Percentiles rank a stretch among this genome's conserved stretches.
Evolutionary conservation across 2,329 filamentous ascomycete species (phyloP).

Genomic region (Talaromyces pinophilus): DNA sequence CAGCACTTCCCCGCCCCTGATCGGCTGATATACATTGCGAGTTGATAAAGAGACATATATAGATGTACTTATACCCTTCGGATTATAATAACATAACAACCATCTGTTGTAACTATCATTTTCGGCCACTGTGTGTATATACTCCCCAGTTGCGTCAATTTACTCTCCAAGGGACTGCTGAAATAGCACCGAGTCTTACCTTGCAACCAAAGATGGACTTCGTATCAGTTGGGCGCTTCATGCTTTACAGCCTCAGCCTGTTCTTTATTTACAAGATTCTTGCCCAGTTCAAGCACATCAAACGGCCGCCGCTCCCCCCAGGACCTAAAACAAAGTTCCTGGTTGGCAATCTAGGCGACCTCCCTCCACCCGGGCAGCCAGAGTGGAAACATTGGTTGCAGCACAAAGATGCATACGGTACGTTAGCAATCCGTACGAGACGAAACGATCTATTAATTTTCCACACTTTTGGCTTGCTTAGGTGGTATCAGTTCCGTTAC

Average conservation of each 20-base stretch:
- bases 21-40: background rate
- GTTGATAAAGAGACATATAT: background rate
- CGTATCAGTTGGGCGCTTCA: background rate
- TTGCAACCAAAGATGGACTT: slow-evolving; percentile 14
- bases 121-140: background rate
- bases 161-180: background rate
- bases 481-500: slow-evolving; percentile 43
- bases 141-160: background rate
- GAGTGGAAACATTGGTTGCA: slow-evolving; percentile 50
- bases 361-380: slow-evolving; percentile 44
- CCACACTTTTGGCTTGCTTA: slow-evolving; percentile 30
- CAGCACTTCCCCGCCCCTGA: slow-evolving; percentile 8
- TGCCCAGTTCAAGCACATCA: slow-evolving; percentile 17
- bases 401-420: slow-evolving; percentile 46
- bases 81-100: background rate
- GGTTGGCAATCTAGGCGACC: slow-evolving; percentile 53
- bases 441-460: background rate
- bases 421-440: background rate
- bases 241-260: slow-evolving; percentile 14
- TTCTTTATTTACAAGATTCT: slow-evolving; percentile 19
- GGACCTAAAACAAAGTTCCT: slow-evolving; percentile 53
- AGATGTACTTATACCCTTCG: background rate
- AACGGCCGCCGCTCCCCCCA: slow-evolving; percentile 40
- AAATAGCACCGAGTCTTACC: background rate
- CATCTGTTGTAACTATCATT: background rate